These are phyloP conservation scores for Monosporozyma siamensis DNA, from an alignment of 805 yeast genomes.

Conservation along the genomic window DNA sequence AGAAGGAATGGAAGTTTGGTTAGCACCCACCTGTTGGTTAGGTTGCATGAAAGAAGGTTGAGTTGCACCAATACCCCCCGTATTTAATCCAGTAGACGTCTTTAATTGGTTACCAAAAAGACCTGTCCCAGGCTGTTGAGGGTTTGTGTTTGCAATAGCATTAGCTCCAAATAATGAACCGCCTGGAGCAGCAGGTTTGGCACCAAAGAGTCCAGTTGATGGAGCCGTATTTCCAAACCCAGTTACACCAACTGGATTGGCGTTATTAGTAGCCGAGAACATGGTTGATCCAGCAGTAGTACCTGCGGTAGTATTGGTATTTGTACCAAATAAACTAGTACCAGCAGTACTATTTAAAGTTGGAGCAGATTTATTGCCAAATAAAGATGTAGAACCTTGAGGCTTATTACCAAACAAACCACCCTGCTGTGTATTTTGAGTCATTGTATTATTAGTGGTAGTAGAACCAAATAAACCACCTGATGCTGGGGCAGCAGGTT, in stretches of 20 bases:
- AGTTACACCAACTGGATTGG: constrained; percentile 32
- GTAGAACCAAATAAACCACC: constrained; percentile 18
- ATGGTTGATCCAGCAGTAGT: constrained; percentile 8
- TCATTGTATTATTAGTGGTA: constrained; percentile 3
- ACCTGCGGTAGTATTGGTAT: constrained; percentile 3
- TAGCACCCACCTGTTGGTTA: constrained; percentile 8
- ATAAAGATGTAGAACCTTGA: constrained; percentile 11
- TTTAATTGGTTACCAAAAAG: constrained; percentile 30
- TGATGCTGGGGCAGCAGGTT: constrained; percentile 12
- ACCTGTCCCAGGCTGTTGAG: constrained; percentile 15
- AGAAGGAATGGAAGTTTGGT: constrained; percentile 9
- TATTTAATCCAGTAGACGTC: constrained; percentile 15
- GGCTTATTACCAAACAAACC: constrained; percentile 10
- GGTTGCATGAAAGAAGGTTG: constrained; percentile 6
- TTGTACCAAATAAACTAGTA: constrained; percentile 15
- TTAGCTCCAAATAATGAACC: constrained; percentile 9
- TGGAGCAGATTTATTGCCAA: constrained; percentile 8
- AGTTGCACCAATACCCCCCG: constrained; percentile 38
- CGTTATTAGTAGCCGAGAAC: neutral
- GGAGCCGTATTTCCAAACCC: constrained; percentile 11
- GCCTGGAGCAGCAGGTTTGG: constrained; percentile 3
- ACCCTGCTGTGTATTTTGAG: constrained; percentile 13
- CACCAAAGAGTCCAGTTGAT: constrained; percentile 13
- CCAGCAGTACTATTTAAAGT: constrained; percentile 1
- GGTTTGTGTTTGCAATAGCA: neutral